These are phyloP conservation scores for Cutaneotrichosporon cavernicola DNA, from an alignment of 1,284 basidiomycete species.

Conservation along the genomic window DNA sequence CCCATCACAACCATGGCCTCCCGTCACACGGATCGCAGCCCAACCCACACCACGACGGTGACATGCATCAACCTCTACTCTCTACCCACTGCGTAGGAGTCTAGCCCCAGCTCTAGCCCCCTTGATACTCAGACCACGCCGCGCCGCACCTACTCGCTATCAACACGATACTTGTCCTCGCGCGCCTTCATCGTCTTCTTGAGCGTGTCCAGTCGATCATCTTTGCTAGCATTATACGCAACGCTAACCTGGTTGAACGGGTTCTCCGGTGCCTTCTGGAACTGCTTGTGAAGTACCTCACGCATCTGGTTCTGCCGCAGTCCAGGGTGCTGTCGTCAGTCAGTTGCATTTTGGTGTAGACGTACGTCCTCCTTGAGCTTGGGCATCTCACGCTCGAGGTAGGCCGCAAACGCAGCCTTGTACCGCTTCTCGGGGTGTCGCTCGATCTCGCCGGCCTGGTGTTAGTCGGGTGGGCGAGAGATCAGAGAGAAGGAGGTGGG, in stretches of 20 bases:
- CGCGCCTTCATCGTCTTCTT: slow-evolving; percentile 54
- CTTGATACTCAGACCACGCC: neutral
- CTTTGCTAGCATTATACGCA: slow-evolving; percentile 76
- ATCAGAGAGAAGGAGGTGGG: too few species aligned
- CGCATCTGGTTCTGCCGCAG: slow-evolving; percentile 53
- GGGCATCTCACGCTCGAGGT: slow-evolving; percentile 83
- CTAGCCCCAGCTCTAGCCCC: neutral
- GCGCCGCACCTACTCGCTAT: slow-evolving; percentile 16
- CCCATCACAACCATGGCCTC: too few species aligned
- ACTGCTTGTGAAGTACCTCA: slow-evolving; percentile 52
- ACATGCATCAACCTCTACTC: too few species aligned
- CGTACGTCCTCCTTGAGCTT: slow-evolving; percentile 67
- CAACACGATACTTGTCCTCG: slow-evolving; percentile 49
- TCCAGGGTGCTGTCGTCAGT: slow-evolving; percentile 43
- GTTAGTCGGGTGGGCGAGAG: neutral
- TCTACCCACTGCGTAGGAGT: neutral
- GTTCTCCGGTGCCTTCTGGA: slow-evolving; percentile 54
- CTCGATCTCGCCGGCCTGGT: slow-evolving; percentile 80
- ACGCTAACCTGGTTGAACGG: slow-evolving; percentile 74
- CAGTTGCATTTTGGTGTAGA: neutral
- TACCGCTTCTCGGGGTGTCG: slow-evolving; percentile 90
- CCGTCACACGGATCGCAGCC: too few species aligned
- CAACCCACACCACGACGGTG: too few species aligned
- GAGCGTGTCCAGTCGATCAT: slow-evolving; percentile 71
- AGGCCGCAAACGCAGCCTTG: slow-evolving; percentile 91